phyloP scores from a whole-genome alignment of 2,329 filamentous ascomycete genomes.

The Cephalotrichum gorgonifer region DNA sequence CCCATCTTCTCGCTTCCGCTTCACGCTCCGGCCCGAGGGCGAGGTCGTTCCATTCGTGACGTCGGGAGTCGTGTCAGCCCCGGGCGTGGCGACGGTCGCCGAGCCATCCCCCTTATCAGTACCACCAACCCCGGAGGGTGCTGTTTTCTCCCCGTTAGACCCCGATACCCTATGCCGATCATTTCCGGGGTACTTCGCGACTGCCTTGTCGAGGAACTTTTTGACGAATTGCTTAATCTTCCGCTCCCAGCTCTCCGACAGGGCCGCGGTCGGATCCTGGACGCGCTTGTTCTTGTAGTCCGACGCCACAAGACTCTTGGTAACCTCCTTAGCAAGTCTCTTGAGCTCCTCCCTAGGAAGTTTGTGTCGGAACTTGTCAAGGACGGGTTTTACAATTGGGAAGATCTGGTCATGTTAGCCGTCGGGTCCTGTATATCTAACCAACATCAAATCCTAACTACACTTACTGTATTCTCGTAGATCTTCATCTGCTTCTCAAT shows the following conservation, averaged over 20 bases:
- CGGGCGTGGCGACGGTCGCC: slow-evolving; percentile 9
- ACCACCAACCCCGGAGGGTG: background rate
- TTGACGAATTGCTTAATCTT: slow-evolving; percentile 77
- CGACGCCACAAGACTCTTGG: slow-evolving; percentile 81
- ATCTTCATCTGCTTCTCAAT: slow-evolving; percentile 88
- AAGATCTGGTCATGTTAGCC: slow-evolving; percentile 47
- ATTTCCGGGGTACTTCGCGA: slow-evolving; percentile 68
- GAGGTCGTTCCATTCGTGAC: slow-evolving; percentile 13
- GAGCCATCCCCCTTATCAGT: slow-evolving; percentile 10
- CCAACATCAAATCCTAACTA: background rate
- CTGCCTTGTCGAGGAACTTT: slow-evolving; percentile 78
- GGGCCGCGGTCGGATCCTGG: slow-evolving; percentile 58
- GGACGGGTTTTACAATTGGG: slow-evolving; percentile 73
- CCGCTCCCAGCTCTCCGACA: slow-evolving; percentile 67
- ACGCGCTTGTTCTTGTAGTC: slow-evolving; percentile 90
- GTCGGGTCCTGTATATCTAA: background rate
- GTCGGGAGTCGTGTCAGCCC: slow-evolving; percentile 6
- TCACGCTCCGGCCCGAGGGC: slow-evolving; percentile 24
- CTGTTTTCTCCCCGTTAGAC: slow-evolving; percentile 38
- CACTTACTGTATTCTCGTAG: slow-evolving; percentile 81
- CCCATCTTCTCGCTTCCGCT: slow-evolving; percentile 54
- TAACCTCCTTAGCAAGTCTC: slow-evolving; percentile 54
- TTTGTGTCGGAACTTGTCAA: slow-evolving; percentile 79
- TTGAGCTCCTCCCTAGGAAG: slow-evolving; percentile 70
- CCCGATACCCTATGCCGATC: too few species aligned